Conservation (phyloP, 768 basidiomycete species). For the Lepiota brunneoincarnata region DNA sequence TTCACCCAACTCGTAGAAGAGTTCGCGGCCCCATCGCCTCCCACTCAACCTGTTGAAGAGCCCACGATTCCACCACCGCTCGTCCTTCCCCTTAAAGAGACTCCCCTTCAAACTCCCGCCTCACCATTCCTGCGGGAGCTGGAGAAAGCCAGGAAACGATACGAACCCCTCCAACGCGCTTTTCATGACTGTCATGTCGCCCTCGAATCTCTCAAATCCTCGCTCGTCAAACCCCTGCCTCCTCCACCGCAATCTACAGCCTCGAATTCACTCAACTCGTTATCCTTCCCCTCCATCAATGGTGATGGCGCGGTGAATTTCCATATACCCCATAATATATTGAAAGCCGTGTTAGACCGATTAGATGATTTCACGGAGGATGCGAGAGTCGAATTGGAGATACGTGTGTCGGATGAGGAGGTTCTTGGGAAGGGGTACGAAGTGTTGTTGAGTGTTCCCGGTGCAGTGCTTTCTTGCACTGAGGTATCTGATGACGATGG, state of each 20-base stretch:
- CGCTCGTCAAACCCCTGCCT: constrained; percentile 21
- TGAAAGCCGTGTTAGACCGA: constrained; percentile 55
- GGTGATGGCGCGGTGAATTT: too few relatives aligned
- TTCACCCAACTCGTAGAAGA: too few relatives aligned
- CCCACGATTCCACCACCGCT: neutral
- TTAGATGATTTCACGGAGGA: constrained; percentile 78
- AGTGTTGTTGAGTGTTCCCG: constrained; percentile 60
- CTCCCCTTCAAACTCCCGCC: neutral
- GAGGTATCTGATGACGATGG: neutral
- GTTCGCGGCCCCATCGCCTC: neutral
- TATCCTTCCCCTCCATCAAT: too few relatives aligned
- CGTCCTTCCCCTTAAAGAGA: neutral
- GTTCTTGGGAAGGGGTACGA: constrained; percentile 65
- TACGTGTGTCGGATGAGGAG: constrained; percentile 69
- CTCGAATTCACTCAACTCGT: too few relatives aligned
- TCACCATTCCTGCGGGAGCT: constrained; percentile 47
- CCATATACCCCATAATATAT: constrained; percentile 28
- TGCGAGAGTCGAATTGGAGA: constrained; percentile 80
- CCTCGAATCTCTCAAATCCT: constrained; percentile 53
- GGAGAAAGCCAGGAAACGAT: constrained; percentile 43
- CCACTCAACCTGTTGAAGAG: too few relatives aligned
- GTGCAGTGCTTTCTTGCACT: constrained; percentile 27
- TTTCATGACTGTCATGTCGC: constrained; percentile 72
- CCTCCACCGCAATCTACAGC: constrained; percentile 9
- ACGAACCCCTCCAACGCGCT: constrained; percentile 56